Percentiles rank a stretch among this genome's conserved stretches.
phyloP scores from a whole-genome alignment of 495 filamentous ascomycete species.

The Penicillium alfredii region DNA sequence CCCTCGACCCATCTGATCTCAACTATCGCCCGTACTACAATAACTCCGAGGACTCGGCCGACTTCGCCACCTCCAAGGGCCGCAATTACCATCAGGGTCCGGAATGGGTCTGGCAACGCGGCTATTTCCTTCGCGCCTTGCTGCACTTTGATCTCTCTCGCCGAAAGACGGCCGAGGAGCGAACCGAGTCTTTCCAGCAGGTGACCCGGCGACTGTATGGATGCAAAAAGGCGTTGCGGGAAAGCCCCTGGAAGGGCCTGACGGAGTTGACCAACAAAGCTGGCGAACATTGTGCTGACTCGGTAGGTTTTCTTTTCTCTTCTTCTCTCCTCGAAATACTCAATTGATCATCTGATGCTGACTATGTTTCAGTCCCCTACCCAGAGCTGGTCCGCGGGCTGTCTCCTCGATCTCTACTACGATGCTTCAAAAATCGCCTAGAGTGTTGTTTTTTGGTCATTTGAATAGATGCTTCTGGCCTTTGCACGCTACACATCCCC shows the following conservation, averaged over 20 bases:
- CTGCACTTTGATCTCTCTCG: constrained; percentile 82
- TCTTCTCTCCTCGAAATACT: not conserved
- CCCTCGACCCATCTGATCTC: constrained; percentile 82
- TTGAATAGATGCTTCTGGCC: not conserved
- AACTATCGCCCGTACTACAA: constrained; percentile 93
- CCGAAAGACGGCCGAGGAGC: constrained; percentile 52
- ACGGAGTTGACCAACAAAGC: constrained; percentile 90
- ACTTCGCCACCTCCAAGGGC: constrained; percentile 87
- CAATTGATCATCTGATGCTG: constrained; percentile 8
- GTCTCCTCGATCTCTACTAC: constrained; percentile 90
- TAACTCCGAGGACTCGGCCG: constrained; percentile 85
- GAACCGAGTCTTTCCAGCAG: constrained; percentile 88
- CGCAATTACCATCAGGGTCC: constrained; percentile 98
- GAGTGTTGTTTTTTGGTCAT: not conserved
- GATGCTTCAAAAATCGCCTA: constrained; percentile 56
- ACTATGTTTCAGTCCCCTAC: constrained; percentile 62
- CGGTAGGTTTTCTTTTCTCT: constrained; percentile 59
- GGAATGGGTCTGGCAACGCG: constrained; percentile 98
- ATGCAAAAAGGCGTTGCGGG: constrained; percentile 71
- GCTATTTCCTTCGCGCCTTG: constrained; percentile 87
- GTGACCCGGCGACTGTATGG: constrained; percentile 74
- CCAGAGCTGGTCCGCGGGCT: constrained; percentile 92
- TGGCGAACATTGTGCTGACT: constrained; percentile 78
- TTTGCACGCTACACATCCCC: too few relatives aligned
- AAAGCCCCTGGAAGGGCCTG: constrained; percentile 83